phyloP scores from a whole-genome alignment of 805 yeast species.

The Candida piceae region DNA sequence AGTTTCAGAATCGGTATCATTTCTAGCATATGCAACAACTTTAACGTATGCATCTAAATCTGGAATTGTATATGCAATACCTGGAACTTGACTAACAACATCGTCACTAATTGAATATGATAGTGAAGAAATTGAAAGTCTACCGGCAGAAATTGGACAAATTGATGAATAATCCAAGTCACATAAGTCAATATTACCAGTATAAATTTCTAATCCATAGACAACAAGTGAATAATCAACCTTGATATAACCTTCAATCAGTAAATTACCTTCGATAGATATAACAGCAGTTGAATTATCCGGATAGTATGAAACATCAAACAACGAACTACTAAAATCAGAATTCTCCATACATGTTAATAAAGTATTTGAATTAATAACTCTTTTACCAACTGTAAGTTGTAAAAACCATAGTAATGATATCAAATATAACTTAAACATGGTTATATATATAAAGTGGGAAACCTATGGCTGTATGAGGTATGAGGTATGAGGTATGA shows the following conservation, averaged over 20 bases:
- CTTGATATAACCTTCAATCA: constrained; percentile 64
- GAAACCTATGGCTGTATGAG: no score
- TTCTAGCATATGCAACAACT: constrained; percentile 55
- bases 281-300: constrained; percentile 55
- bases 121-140: constrained; percentile 55
- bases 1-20: constrained; percentile 35
- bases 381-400: constrained; percentile 23
- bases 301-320: constrained; percentile 73
- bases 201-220: constrained; percentile 69
- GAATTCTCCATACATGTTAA: constrained; percentile 92
- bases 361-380: constrained; percentile 49
- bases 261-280: constrained; percentile 72
- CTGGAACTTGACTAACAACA: constrained; percentile 57
- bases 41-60: constrained; percentile 90
- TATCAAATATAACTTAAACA: not conserved
- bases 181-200: constrained; percentile 60
- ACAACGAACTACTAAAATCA: constrained; percentile 75
- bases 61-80: constrained; percentile 84
- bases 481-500: no score
- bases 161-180: constrained; percentile 44
- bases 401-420: constrained; percentile 3
- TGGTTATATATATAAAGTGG: no score
- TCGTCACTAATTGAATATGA: constrained; percentile 38
- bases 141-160: constrained; percentile 88
- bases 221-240: constrained; percentile 66